These are phyloP conservation scores for Exsudoporus frostii DNA, from an alignment of 768 basidiomycete species.

Conservation along the genomic window DNA sequence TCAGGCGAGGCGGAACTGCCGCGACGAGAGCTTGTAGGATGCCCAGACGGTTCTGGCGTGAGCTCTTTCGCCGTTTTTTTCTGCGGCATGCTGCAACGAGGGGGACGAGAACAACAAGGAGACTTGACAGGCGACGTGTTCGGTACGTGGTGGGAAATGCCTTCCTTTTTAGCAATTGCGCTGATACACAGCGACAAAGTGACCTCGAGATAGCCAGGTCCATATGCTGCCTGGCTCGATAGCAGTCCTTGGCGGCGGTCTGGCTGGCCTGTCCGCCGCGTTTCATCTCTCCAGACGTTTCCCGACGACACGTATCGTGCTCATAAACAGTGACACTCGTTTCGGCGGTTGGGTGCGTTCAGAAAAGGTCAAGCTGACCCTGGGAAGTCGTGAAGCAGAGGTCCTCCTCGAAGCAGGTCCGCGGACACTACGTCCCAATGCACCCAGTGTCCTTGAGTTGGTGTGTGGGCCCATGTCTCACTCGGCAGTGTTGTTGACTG, in stretches of 20 bases:
- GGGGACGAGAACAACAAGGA: background rate
- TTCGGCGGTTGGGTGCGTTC: conserved; percentile 88
- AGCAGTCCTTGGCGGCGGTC: conserved; percentile 74
- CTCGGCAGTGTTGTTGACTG: conserved; percentile 8
- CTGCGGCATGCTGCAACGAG: conserved; percentile 16
- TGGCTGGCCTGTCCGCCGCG: conserved; percentile 79
- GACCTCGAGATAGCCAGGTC: too few relatives aligned
- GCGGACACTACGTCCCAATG: conserved; percentile 77
- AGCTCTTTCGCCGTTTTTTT: conserved; percentile 16
- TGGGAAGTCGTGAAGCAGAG: conserved; percentile 26
- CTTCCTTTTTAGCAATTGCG: conserved; percentile 2
- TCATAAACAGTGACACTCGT: conserved; percentile 63
- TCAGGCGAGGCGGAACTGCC: conserved; percentile 27
- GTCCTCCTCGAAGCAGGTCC: conserved; percentile 85
- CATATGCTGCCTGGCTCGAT: conserved; percentile 37
- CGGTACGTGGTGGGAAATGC: conserved; percentile 17
- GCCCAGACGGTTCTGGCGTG: conserved; percentile 10
- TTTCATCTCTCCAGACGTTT: conserved; percentile 72
- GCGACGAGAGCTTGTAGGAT: conserved; percentile 23
- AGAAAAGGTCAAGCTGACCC: conserved; percentile 46
- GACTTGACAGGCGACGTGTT: conserved; percentile 21
- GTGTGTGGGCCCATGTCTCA: conserved; percentile 40
- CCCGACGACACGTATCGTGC: conserved; percentile 52
- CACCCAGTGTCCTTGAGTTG: conserved; percentile 71
- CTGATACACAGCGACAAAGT: background rate